Percentiles rank a stretch among this genome's conserved stretches.
phyloP scores from a whole-genome alignment of 768 basidiomycete species.

The Amanita pseudoporphyria region DNA sequence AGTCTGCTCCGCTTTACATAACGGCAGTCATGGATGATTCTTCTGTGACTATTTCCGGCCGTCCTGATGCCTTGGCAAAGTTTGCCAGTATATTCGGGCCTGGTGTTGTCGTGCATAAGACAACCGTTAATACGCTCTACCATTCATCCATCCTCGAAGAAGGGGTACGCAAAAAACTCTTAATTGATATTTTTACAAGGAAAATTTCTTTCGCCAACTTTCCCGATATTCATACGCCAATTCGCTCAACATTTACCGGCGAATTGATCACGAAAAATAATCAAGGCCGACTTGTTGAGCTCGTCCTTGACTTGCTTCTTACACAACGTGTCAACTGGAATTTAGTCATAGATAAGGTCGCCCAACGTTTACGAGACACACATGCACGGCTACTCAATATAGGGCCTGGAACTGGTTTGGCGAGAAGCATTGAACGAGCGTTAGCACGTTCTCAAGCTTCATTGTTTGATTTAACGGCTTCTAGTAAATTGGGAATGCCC shows the following conservation, averaged over 20 bases:
- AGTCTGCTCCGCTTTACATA: constrained; percentile 26
- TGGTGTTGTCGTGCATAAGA: constrained; percentile 28
- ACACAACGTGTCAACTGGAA: constrained; percentile 46
- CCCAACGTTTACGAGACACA: constrained; percentile 14
- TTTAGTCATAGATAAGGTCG: constrained; percentile 24
- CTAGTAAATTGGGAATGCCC: constrained; percentile 15
- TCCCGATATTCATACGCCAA: constrained; percentile 33
- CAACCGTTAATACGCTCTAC: constrained; percentile 42
- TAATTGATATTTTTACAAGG: constrained; percentile 33
- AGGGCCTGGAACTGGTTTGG: constrained; percentile 35
- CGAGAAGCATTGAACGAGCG: constrained; percentile 27
- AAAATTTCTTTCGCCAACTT: constrained; percentile 42
- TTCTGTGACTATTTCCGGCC: constrained; percentile 49
- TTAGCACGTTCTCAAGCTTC: constrained; percentile 15
- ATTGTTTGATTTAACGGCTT: constrained; percentile 15
- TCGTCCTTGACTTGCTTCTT: constrained; percentile 40
- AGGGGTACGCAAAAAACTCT: constrained; percentile 27
- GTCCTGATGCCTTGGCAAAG: constrained; percentile 35
- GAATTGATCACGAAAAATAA: constrained; percentile 19
- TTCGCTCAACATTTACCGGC: constrained; percentile 39
- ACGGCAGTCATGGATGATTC: constrained; percentile 40
- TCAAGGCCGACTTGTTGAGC: constrained; percentile 26
- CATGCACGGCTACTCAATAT: constrained; percentile 34
- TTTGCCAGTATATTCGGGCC: constrained; percentile 31
- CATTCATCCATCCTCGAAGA: constrained; percentile 29